A percentile compares a stretch with the other conserved stretches of the same genome.
phyloP scores from a whole-genome alignment of 164 flowering plant species.

The Malania oleifera region DNA sequence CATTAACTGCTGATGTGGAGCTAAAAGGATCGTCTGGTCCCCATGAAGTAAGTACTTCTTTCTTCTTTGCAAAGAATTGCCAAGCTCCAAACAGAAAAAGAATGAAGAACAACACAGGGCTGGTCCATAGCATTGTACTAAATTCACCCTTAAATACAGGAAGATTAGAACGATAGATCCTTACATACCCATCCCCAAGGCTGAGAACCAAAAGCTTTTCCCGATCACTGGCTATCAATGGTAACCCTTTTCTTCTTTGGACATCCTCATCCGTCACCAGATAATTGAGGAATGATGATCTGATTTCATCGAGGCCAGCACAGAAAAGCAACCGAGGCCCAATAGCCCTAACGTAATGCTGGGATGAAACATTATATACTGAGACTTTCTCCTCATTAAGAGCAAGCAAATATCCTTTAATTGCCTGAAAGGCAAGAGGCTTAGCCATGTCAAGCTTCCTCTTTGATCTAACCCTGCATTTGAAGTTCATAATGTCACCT shows the following conservation, averaged over 20 bases:
- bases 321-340: conserved; percentile 68
- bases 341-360: conserved; percentile 62
- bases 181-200: conserved; percentile 78
- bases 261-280: conserved; percentile 22
- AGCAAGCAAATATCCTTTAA: conserved; percentile 77
- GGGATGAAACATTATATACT: conserved; percentile 81
- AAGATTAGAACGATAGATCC: conserved; percentile 77
- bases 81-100: conserved; percentile 79
- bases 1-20: conserved; percentile 43
- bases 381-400: conserved; percentile 59
- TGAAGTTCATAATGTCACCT: conserved; percentile 86
- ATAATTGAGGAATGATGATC: conserved; percentile 52
- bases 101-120: conserved; percentile 77
- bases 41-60: conserved; percentile 85
- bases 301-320: conserved; percentile 67
- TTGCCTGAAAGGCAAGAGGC: conserved; percentile 62
- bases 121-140: conserved; percentile 75
- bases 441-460: conserved; percentile 62
- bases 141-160: conserved; percentile 68
- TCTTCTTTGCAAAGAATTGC: conserved; percentile 91
- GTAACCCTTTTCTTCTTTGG: conserved; percentile 21
- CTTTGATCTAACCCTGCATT: conserved; percentile 84
- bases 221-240: conserved; percentile 65
- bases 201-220: conserved; percentile 80
- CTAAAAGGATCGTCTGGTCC: conserved; percentile 83